A percentile compares a stretch with the other conserved stretches of the same genome.
phyloP scores from a whole-genome alignment of 2,329 filamentous ascomycete genomes.

The Phaeoacremonium minimum region DNA sequence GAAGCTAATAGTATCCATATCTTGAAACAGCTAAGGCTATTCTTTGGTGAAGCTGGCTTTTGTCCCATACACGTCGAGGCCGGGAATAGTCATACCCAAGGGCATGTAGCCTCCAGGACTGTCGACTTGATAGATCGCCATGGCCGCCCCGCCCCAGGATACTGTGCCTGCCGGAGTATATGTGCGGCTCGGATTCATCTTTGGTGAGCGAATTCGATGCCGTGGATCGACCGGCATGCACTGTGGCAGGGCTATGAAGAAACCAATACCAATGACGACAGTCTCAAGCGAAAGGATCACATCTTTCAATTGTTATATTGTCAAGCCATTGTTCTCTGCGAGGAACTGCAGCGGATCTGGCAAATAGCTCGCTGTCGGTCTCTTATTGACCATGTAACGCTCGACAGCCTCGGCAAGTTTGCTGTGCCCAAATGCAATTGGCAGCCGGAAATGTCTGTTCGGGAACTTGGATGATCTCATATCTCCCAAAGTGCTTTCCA shows the following conservation, averaged over 20 bases:
- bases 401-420: slow-evolving; percentile 14
- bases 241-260: slow-evolving; percentile 28
- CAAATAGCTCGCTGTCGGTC: slow-evolving; percentile 20
- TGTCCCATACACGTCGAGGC: slow-evolving; percentile 47
- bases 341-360: slow-evolving; percentile 22
- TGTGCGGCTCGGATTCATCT: slow-evolving; percentile 51
- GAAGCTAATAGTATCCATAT: slow-evolving; percentile 53
- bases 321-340: slow-evolving; percentile 27
- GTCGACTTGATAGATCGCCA: slow-evolving; percentile 51
- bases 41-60: slow-evolving; percentile 41
- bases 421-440: slow-evolving; percentile 33
- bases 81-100: slow-evolving; percentile 46
- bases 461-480: slow-evolving; percentile 32
- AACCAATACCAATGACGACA: slow-evolving; percentile 25
- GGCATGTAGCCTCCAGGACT: slow-evolving; percentile 53
- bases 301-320: slow-evolving; percentile 6
- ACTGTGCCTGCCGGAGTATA: slow-evolving; percentile 53
- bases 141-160: slow-evolving; percentile 50
- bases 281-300: slow-evolving; percentile 11
- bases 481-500: slow-evolving; percentile 33
- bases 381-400: slow-evolving; percentile 20
- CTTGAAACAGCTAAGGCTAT: slow-evolving; percentile 49
- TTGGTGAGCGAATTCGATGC: slow-evolving; percentile 47
- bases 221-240: slow-evolving; percentile 43
- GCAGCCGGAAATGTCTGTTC: slow-evolving; percentile 36